Conservation (phyloP, 306 rosid genomes). For the Fagus crenata region DNA sequence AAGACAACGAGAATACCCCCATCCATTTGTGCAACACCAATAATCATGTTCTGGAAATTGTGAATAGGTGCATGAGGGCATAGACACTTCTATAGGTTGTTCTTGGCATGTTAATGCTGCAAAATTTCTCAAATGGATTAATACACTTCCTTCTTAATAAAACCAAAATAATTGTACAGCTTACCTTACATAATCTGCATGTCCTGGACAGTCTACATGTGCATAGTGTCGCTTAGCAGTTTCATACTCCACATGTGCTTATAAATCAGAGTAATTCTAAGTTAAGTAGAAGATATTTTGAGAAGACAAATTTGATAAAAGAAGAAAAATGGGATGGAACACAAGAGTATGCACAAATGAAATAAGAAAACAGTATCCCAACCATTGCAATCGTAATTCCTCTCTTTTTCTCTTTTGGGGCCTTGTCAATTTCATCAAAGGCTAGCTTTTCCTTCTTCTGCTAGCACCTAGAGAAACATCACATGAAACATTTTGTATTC, state of each 20-base stretch:
- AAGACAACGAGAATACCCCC: constrained; percentile 96
- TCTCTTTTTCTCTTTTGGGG: constrained; percentile 94
- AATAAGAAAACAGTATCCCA: constrained; percentile 17
- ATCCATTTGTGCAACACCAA: constrained; percentile 99
- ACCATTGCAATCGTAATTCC: constrained; percentile 96
- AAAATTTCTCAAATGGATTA: neutral
- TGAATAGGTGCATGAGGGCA: constrained; percentile 9
- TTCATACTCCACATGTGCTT: too few species aligned
- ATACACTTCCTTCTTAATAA: neutral
- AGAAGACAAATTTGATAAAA: too few species aligned
- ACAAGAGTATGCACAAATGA: neutral
- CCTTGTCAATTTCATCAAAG: constrained; percentile 91
- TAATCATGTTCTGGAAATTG: constrained; percentile 84
- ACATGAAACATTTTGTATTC: neutral
- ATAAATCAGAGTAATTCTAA: too few species aligned
- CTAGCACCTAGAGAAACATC: too few species aligned
- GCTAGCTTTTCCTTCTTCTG: constrained; percentile 32
- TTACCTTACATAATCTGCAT: constrained; percentile 97
- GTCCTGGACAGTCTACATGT: constrained; percentile 97
- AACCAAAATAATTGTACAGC: constrained; percentile 15
- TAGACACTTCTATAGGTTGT: neutral
- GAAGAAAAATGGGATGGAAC: too few species aligned
- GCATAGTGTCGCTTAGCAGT: constrained; percentile 55
- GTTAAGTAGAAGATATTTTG: too few species aligned
- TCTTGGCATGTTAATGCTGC: neutral